Conservation (phyloP, 148 eudicot species). For the Vaccinium myrtillus region DNA sequence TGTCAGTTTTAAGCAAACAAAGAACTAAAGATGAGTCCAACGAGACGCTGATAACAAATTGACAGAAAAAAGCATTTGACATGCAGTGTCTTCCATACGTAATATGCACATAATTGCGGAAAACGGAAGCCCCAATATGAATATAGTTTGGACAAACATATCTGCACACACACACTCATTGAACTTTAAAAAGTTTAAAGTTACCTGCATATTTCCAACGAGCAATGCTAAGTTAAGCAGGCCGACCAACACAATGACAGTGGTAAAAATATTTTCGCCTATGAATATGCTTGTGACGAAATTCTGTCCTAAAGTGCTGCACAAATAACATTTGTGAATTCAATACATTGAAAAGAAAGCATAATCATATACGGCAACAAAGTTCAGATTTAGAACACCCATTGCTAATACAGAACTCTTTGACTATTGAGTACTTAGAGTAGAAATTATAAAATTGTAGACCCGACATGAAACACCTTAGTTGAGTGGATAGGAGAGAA, state of each 20-base stretch:
- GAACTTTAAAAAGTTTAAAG: not conserved
- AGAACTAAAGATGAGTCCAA: not conserved
- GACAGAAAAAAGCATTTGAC: not conserved
- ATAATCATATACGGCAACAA: not conserved
- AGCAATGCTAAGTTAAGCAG: slow-evolving; percentile 63
- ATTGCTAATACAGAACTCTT: not conserved
- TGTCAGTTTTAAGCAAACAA: not conserved
- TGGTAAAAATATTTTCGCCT: slow-evolving; percentile 59
- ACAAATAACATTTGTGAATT: not conserved
- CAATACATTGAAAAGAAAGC: not conserved
- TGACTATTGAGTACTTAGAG: not conserved
- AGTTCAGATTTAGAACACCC: not conserved
- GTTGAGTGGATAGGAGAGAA: not conserved
- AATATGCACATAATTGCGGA: not conserved
- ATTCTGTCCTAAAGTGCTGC: slow-evolving; percentile 65
- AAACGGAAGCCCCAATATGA: not conserved
- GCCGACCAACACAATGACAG: slow-evolving; percentile 53
- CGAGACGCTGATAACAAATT: not conserved
- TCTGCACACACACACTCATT: not conserved
- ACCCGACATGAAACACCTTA: not conserved
- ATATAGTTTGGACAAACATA: not conserved
- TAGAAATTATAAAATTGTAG: not conserved
- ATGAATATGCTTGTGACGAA: slow-evolving; percentile 53
- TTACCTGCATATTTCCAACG: slow-evolving; percentile 82
- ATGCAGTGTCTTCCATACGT: not conserved